Evolutionary conservation across 768 basidiomycete genomes (phyloP).

Genomic region (Termitomyces sp.): DNA sequence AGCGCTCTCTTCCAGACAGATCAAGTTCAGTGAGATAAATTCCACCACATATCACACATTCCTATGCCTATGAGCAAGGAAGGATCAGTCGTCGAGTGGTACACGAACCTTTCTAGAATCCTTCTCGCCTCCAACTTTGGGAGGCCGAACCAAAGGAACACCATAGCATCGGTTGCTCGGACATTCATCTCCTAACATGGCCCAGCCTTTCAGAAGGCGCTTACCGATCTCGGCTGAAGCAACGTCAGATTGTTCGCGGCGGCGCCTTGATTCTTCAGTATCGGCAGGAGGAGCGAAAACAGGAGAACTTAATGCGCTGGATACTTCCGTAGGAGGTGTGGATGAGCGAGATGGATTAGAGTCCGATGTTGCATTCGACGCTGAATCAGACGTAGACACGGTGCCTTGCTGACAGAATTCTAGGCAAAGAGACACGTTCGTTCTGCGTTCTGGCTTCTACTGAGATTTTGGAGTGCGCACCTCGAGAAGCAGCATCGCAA

Average conservation of each 20-base stretch:
- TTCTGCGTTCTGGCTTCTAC: too few relatives aligned
- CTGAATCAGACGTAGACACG: conserved; percentile 18
- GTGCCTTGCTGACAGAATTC: conserved; percentile 8
- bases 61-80: conserved; percentile 33
- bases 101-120: conserved; percentile 57
- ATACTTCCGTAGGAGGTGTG: conserved; percentile 75
- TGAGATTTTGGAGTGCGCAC: conserved; percentile 1
- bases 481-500: conserved; percentile 38
- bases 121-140: conserved; percentile 52
- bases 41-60: conserved; percentile 71
- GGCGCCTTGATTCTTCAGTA: conserved; percentile 55
- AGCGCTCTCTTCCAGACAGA: conserved; percentile 40
- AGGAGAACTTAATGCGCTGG: conserved; percentile 54
- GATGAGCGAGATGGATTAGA: conserved; percentile 57
- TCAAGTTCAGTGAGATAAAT: conserved; percentile 53
- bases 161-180: conserved; percentile 65
- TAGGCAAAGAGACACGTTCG: conserved; percentile 3
- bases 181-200: conserved; percentile 88
- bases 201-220: conserved; percentile 75
- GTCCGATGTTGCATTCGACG: conserved; percentile 39
- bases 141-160: conserved; percentile 78
- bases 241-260: conserved; percentile 75
- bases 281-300: conserved; percentile 60
- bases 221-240: conserved; percentile 80
- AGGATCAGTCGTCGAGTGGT: conserved; percentile 4